phyloP scores from a whole-genome alignment of 768 basidiomycete species.

The Postia placenta region DNA sequence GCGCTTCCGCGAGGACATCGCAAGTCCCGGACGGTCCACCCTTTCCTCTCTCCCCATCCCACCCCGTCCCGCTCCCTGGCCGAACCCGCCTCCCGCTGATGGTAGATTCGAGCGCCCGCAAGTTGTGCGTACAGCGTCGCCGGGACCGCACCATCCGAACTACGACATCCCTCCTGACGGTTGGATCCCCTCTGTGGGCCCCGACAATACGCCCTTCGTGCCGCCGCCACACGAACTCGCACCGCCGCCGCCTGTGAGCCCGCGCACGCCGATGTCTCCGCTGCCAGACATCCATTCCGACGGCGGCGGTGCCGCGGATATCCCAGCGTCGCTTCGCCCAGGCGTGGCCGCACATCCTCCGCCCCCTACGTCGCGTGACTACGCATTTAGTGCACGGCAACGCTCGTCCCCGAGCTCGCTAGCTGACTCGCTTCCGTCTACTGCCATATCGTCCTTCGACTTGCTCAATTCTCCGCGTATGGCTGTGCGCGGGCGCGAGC shows the following conservation, averaged over 20 bases:
- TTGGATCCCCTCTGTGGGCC: conserved; percentile 17
- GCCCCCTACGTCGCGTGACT: conserved; percentile 12
- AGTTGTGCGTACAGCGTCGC: conserved; percentile 11
- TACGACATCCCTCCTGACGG: conserved; percentile 17
- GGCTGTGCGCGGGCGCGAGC: conserved; percentile 8
- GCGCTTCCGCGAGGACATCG: conserved; percentile 20
- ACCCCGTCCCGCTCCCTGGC: conserved; percentile 7
- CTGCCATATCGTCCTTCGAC: conserved; percentile 21
- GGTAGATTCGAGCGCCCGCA: conserved; percentile 7
- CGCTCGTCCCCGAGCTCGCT: conserved; percentile 16
- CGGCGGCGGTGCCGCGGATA: neutral
- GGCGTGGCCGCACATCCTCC: neutral
- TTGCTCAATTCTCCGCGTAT: conserved; percentile 14
- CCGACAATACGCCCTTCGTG: conserved; percentile 12
- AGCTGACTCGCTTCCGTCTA: conserved; percentile 20
- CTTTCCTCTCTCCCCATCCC: conserved; percentile 8
- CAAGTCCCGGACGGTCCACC: conserved; percentile 15
- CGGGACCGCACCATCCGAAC: conserved; percentile 13
- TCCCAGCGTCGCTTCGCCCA: neutral
- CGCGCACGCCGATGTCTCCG: conserved; percentile 5
- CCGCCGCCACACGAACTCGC: conserved; percentile 15
- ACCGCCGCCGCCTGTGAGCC: conserved; percentile 3
- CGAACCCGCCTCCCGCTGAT: conserved; percentile 1
- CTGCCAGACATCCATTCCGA: conserved; percentile 4
- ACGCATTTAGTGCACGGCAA: conserved; percentile 6